Conservation (phyloP, 129 eudicot species). For the Heracleum sosnowskyi region DNA sequence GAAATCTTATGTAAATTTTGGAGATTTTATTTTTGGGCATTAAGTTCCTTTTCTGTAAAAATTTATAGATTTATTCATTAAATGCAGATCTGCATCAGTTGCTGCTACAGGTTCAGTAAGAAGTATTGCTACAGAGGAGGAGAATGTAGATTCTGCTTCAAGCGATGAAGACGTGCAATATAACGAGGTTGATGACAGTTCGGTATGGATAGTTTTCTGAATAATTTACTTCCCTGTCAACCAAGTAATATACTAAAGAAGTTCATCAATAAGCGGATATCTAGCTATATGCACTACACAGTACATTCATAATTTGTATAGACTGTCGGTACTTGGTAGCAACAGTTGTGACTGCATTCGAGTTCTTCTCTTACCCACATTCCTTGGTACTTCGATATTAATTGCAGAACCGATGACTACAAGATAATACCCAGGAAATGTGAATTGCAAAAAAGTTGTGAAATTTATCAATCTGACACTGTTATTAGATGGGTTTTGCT, state of each 20-base stretch:
- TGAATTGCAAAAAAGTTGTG: not conserved
- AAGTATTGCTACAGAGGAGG: conserved; percentile 71
- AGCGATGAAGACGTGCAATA: conserved; percentile 60
- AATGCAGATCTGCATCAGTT: conserved; percentile 72
- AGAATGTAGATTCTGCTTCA: conserved; percentile 72
- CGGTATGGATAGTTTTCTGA: conserved; percentile 40
- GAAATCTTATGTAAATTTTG: not conserved
- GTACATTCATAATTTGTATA: not conserved
- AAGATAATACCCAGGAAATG: not conserved
- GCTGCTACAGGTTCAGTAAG: conserved; percentile 74
- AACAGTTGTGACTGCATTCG: not conserved
- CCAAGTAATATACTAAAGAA: not conserved
- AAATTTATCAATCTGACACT: not conserved
- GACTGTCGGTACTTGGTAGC: not conserved
- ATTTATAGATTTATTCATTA: conserved; percentile 8
- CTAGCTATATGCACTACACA: not conserved
- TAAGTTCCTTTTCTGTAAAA: not conserved
- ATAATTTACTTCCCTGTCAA: not conserved
- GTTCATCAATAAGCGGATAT: not conserved
- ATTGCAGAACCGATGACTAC: not conserved
- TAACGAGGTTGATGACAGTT: conserved; percentile 58
- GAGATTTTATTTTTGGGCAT: not conserved
- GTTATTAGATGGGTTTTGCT: not conserved
- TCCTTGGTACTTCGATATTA: not conserved
- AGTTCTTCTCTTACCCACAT: not conserved